Evolutionary conservation across 371 early-diverging fungal genomes (phyloP), one percentile per base, ranked within the genome.

Genomic region (Gilbertella persicaria): DNA sequence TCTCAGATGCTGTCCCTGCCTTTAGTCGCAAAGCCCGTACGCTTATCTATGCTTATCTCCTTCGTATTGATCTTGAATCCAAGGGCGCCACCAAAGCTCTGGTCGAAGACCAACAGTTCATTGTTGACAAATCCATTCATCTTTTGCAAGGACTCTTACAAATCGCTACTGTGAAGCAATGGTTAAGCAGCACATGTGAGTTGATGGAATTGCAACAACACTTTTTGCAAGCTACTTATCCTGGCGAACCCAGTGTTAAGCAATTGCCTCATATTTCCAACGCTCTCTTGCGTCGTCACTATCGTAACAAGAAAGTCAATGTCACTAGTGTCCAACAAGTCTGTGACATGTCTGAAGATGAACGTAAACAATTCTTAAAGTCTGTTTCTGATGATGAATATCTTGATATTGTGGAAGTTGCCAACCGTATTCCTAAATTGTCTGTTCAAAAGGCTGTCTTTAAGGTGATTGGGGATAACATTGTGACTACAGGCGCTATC

Each of bases 61-160:
- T 90, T 39, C 85, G 96, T 42, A 62, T 95, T 8, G 63, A 75
- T 37, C 65, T 93, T 13, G 20, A 19, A 9, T 30, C 60, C 38
- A 75, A 69, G 52, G 60, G 35, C 16, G 45, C 46, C 12, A 53
- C 41, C 30, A 42, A 61, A 5, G 5, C 21, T 4, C 25, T 60
- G 12, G 40, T 47, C 21, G 54, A 60, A 69, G 92, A 92, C 63
- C 89, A 89, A 80, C 78, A 72, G 48, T 80, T 81, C 53, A 87
- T 93, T 51, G 79, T 92, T 12, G 78, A 83, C 53, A 85, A 78
- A 43, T 75, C 89, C 9, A 70, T 88, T 45, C 87, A 85, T 43
- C 76, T 97, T 26, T 66, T 91, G 25, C 82, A 83, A 49, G 97
- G 97, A 29, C 60, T 96, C 62, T 71, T 93, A 35, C 95, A 95